phyloP scores from a whole-genome alignment of 208 protist genomes.

The Kentomonas sorsogonicus region DNA sequence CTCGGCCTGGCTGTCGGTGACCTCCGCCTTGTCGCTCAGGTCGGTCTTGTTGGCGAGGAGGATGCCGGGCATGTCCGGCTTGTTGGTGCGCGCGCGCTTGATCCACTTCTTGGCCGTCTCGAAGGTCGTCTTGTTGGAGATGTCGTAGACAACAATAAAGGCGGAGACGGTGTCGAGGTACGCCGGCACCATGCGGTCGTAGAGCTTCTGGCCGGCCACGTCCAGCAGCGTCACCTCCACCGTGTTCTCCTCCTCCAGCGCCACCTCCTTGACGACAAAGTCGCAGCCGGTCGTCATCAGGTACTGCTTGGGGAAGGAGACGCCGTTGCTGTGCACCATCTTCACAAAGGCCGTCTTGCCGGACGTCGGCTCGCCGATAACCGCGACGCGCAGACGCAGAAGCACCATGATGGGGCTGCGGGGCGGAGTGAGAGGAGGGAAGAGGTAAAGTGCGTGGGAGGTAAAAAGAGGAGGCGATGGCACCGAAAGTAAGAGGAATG shows the following conservation, averaged over 20 bases:
- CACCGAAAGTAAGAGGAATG: no score
- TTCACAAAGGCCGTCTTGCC: slow-evolving; percentile 90
- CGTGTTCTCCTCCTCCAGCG: slow-evolving; percentile 65
- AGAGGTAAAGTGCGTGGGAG: background rate
- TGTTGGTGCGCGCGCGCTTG: slow-evolving; percentile 32
- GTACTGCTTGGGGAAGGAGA: slow-evolving; percentile 87
- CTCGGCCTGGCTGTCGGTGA: slow-evolving; percentile 82
- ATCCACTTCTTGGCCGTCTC: slow-evolving; percentile 84
- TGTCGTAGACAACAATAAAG: slow-evolving; percentile 89
- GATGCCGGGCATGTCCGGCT: slow-evolving; percentile 66
- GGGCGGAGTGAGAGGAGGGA: background rate
- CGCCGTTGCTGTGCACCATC: slow-evolving; percentile 87
- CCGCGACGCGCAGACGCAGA: slow-evolving; percentile 73
- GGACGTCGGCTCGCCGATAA: slow-evolving; percentile 84
- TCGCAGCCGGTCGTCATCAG: slow-evolving; percentile 92
- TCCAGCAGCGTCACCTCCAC: slow-evolving; percentile 88
- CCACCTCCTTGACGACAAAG: slow-evolving; percentile 85
- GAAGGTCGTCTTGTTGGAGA: slow-evolving; percentile 87
- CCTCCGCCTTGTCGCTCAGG: slow-evolving; percentile 79
- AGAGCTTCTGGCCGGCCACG: slow-evolving; percentile 81
- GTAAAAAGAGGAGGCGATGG: background rate
- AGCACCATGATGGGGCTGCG: slow-evolving; percentile 77
- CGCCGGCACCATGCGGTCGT: slow-evolving; percentile 63
- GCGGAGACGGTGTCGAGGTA: slow-evolving; percentile 61
- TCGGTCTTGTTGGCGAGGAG: slow-evolving; percentile 89